phyloP scores from a whole-genome alignment of 2,329 filamentous ascomycete genomes.

The Calonectria pteridis region DNA sequence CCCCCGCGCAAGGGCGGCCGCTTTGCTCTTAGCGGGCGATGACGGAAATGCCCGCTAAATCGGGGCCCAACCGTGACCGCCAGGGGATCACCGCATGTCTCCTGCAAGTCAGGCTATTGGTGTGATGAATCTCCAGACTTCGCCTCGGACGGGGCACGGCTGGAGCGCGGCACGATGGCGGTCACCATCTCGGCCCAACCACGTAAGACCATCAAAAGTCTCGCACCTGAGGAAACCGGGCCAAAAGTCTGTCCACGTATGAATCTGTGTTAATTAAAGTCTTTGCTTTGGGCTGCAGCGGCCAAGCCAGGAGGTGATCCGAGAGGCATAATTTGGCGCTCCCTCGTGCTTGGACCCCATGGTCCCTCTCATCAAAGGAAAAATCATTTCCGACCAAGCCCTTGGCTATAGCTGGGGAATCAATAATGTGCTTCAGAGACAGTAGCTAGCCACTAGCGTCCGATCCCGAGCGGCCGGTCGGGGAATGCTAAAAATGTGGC shows the following conservation, averaged over 20 bases:
- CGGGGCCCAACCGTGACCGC: slow-evolving; percentile 26
- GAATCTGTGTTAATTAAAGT: neutral
- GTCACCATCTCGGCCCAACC: slow-evolving; percentile 12
- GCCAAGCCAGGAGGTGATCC: slow-evolving; percentile 6
- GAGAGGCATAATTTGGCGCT: slow-evolving; percentile 8
- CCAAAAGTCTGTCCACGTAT: neutral
- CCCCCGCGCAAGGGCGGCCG: neutral
- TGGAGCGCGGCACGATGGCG: neutral
- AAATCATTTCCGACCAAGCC: slow-evolving; percentile 1
- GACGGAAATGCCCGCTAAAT: slow-evolving; percentile 25
- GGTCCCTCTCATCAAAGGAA: slow-evolving; percentile 11
- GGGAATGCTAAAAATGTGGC: slow-evolving; percentile 18
- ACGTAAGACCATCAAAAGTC: neutral
- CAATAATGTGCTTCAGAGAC: neutral
- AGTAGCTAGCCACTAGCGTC: slow-evolving; percentile 11
- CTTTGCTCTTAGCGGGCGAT: slow-evolving; percentile 5
- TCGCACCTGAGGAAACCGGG: neutral
- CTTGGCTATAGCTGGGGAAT: neutral
- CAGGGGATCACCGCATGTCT: slow-evolving; percentile 39
- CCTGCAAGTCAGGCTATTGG: slow-evolving; percentile 39
- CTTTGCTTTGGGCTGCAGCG: neutral
- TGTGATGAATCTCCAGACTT: slow-evolving; percentile 44
- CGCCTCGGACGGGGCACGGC: slow-evolving; percentile 21
- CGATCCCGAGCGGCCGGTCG: slow-evolving; percentile 25
- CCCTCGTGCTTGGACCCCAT: neutral